A percentile compares a stretch with the other conserved stretches of the same genome.
Conservation (phyloP, 108 stramenopile genomes). For the Schizochytrium sp. region DNA sequence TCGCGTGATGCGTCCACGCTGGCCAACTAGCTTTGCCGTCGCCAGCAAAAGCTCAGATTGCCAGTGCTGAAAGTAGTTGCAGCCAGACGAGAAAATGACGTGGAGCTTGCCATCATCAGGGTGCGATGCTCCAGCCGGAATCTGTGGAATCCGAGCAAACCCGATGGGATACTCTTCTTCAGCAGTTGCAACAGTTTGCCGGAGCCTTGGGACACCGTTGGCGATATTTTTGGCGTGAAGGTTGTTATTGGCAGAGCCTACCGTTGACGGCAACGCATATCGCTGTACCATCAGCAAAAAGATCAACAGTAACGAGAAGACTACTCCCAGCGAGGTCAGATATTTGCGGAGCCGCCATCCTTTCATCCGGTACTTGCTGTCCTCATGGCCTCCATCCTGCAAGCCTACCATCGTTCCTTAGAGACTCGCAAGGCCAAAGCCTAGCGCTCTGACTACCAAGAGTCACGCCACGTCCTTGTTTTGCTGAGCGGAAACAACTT, state of each 20-base stretch:
- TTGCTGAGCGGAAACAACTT: too few relatives aligned
- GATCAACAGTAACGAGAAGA: background rate
- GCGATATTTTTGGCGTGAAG: background rate
- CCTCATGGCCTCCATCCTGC: background rate
- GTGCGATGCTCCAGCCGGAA: background rate
- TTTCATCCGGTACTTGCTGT: slow-evolving; percentile 8
- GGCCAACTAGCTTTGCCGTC: slow-evolving; percentile 14
- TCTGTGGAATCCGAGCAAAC: background rate
- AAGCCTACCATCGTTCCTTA: too few relatives aligned
- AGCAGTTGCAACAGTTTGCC: background rate
- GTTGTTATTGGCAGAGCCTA: background rate
- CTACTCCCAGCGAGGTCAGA: background rate
- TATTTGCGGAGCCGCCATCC: background rate
- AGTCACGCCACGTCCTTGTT: too few relatives aligned
- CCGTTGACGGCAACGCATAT: background rate
- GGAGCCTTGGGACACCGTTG: background rate
- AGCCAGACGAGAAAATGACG: slow-evolving; percentile 44
- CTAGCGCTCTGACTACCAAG: too few relatives aligned
- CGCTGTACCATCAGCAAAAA: background rate
- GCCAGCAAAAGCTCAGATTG: slow-evolving; percentile 45
- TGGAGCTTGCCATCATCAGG: slow-evolving; percentile 50
- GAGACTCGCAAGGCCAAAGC: too few relatives aligned
- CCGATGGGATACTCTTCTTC: slow-evolving; percentile 9
- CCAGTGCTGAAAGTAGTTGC: slow-evolving; percentile 62
- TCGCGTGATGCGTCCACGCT: slow-evolving; percentile 49